A percentile compares a stretch with the other conserved stretches of the same genome.
These are phyloP conservation scores for Phytophthora europaea DNA, from an alignment of 352 stramenopile genomes.

Conservation along the genomic window DNA sequence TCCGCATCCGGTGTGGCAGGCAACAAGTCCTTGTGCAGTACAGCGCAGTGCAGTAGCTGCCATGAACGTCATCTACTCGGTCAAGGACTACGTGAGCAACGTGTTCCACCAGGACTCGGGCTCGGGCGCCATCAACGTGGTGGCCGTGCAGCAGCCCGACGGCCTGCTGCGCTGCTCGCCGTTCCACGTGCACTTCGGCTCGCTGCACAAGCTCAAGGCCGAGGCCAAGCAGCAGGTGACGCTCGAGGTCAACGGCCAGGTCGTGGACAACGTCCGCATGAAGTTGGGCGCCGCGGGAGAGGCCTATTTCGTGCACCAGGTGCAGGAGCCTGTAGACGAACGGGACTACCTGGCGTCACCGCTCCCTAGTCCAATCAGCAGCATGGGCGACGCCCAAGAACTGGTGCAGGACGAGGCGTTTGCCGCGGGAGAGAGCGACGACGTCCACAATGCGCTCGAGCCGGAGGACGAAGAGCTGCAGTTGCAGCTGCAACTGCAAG, in stretches of 20 bases:
- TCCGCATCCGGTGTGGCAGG: constrained; percentile 11
- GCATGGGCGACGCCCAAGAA: constrained; percentile 22
- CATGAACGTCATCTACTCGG: constrained; percentile 91
- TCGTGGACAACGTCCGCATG: constrained; percentile 70
- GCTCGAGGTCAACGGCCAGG: constrained; percentile 70
- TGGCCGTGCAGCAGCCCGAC: constrained; percentile 82
- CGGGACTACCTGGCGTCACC: constrained; percentile 78
- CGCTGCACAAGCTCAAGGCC: constrained; percentile 46
- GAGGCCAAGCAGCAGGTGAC: constrained; percentile 57
- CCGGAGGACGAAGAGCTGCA: constrained; percentile 38
- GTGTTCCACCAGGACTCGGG: constrained; percentile 72
- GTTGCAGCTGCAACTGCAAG: constrained; percentile 1
- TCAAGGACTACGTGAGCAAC: constrained; percentile 90
- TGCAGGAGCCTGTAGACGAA: constrained; percentile 63
- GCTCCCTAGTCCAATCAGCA: constrained; percentile 53
- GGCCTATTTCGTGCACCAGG: constrained; percentile 81
- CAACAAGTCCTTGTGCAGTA: background rate
- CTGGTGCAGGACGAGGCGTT: constrained; percentile 23
- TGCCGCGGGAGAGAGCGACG: constrained; percentile 4
- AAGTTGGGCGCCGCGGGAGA: constrained; percentile 78
- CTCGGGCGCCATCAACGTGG: constrained; percentile 87
- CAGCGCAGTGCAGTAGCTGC: background rate
- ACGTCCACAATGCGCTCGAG: constrained; percentile 1
- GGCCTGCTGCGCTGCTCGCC: constrained; percentile 70
- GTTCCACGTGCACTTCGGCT: constrained; percentile 88